Evolutionary conservation across 495 filamentous ascomycete species (phyloP).

Genomic region (Hypomontagnella monticulosa): DNA sequence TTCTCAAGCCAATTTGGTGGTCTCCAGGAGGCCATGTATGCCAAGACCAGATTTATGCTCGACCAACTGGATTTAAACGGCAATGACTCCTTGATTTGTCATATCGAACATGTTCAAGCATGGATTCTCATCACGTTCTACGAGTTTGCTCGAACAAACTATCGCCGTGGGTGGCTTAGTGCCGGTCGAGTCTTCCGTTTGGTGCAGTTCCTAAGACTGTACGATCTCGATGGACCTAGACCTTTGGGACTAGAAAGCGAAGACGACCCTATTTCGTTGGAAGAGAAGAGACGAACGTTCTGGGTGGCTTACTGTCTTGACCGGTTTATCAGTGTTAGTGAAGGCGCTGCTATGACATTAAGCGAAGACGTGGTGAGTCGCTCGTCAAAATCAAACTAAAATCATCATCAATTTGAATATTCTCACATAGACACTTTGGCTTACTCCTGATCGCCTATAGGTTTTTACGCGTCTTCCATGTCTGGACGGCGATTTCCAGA

Average conservation of each 20-base stretch:
- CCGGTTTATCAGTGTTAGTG: slow-evolving; percentile 59
- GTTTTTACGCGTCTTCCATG: slow-evolving; percentile 58
- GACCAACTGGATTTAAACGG: slow-evolving; percentile 48
- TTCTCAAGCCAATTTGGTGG: slow-evolving; percentile 63
- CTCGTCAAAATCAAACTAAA: slow-evolving; percentile 9
- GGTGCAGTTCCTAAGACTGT: slow-evolving; percentile 59
- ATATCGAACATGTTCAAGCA: slow-evolving; percentile 61
- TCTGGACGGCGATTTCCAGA: slow-evolving; percentile 62
- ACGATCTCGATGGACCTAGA: slow-evolving; percentile 58
- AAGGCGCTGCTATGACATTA: slow-evolving; percentile 59
- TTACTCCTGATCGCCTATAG: slow-evolving; percentile 30
- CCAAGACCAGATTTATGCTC: slow-evolving; percentile 59
- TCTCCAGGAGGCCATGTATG: slow-evolving; percentile 58
- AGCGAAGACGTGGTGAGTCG: slow-evolving; percentile 60
- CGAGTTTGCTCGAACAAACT: slow-evolving; percentile 60
- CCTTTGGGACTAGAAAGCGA: slow-evolving; percentile 21
- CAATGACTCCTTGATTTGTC: slow-evolving; percentile 35
- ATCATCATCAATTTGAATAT: too few species aligned
- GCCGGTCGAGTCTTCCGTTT: slow-evolving; percentile 64
- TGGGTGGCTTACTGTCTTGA: slow-evolving; percentile 68
- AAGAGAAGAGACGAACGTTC: slow-evolving; percentile 63
- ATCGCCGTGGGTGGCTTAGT: slow-evolving; percentile 62
- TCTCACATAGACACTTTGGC: not conserved
- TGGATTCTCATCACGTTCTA: slow-evolving; percentile 65
- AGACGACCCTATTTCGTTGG: slow-evolving; percentile 46